A percentile compares a stretch with the other conserved stretches of the same genome.
These are phyloP conservation scores for Capsella rubella DNA, from an alignment of 441 rosid genomes.

Conservation along the genomic window DNA sequence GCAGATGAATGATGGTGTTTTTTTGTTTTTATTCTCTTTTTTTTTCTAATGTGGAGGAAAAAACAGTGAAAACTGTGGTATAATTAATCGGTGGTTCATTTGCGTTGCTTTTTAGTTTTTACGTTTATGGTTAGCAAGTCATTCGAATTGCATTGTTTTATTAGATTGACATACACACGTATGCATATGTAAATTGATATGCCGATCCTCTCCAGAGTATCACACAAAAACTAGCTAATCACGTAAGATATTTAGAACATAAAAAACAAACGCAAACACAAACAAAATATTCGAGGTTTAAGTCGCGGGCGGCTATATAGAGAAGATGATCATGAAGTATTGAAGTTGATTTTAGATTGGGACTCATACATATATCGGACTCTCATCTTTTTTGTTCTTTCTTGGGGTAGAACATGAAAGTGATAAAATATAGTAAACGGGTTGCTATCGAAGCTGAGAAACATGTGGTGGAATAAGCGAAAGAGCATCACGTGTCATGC, in stretches of 20 bases:
- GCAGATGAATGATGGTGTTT: background rate
- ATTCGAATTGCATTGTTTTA: background rate
- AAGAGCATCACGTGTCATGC: constrained; percentile 39
- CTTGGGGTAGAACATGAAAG: background rate
- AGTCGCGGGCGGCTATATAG: background rate
- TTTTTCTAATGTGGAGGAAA: background rate
- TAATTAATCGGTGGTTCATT: background rate
- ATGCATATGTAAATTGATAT: background rate
- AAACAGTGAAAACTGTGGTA: background rate
- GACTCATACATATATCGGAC: constrained; percentile 2
- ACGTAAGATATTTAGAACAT: background rate
- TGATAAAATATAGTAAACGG: constrained; percentile 15
- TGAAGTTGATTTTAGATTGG: background rate
- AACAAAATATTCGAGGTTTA: background rate
- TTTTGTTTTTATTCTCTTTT: background rate
- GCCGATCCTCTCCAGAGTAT: background rate
- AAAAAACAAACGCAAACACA: background rate
- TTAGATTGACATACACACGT: background rate
- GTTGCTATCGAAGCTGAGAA: constrained; percentile 24
- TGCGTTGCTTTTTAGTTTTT: background rate
- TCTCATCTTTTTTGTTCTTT: background rate
- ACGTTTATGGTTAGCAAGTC: background rate
- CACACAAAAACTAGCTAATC: background rate
- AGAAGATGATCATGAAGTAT: constrained; percentile 7
- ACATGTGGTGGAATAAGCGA: constrained; percentile 17